Percentiles rank a stretch among this genome's conserved stretches.
Evolutionary conservation across 2,329 filamentous ascomycete genomes (phyloP).

Genomic region (Phoma sp.): DNA sequence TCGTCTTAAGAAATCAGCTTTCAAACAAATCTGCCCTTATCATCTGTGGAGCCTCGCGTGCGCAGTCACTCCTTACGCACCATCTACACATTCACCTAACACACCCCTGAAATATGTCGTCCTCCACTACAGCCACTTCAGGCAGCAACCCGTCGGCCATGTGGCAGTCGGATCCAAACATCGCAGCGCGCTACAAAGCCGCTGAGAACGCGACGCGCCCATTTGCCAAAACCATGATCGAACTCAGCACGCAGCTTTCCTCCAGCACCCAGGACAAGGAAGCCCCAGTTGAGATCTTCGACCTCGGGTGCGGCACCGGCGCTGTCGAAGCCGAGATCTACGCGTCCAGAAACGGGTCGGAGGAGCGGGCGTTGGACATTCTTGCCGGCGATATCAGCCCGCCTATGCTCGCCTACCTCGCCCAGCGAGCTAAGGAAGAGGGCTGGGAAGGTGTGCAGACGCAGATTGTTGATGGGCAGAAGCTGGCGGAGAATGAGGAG

Average conservation of each 20-base stretch:
- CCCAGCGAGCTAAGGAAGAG: slow-evolving; percentile 16
- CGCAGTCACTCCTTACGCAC: too few species aligned
- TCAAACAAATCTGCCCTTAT: too few species aligned
- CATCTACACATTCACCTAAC: too few species aligned
- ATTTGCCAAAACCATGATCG: slow-evolving; percentile 23
- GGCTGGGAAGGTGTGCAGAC: slow-evolving; percentile 29
- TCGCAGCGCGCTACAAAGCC: slow-evolving; percentile 25
- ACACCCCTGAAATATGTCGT: not conserved
- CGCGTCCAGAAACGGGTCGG: slow-evolving; percentile 13
- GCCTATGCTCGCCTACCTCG: slow-evolving; percentile 29
- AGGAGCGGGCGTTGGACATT: slow-evolving; percentile 23
- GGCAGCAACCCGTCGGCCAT: not conserved
- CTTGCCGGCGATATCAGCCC: slow-evolving; percentile 32
- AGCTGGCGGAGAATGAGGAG: not conserved
- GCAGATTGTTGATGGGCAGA: slow-evolving; percentile 22
- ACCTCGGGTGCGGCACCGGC: slow-evolving; percentile 37
- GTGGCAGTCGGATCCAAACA: slow-evolving; percentile 1
- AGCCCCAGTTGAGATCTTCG: slow-evolving; percentile 22
- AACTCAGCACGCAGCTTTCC: not conserved
- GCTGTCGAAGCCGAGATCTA: slow-evolving; percentile 30
- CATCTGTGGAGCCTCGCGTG: too few species aligned
- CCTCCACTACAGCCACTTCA: not conserved
- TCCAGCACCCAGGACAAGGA: not conserved
- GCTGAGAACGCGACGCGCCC: slow-evolving; percentile 30
- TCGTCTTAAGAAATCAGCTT: too few species aligned